These are phyloP conservation scores for Pythium rishiriense DNA, from an alignment of 352 stramenopile genomes.

Conservation along the genomic window DNA sequence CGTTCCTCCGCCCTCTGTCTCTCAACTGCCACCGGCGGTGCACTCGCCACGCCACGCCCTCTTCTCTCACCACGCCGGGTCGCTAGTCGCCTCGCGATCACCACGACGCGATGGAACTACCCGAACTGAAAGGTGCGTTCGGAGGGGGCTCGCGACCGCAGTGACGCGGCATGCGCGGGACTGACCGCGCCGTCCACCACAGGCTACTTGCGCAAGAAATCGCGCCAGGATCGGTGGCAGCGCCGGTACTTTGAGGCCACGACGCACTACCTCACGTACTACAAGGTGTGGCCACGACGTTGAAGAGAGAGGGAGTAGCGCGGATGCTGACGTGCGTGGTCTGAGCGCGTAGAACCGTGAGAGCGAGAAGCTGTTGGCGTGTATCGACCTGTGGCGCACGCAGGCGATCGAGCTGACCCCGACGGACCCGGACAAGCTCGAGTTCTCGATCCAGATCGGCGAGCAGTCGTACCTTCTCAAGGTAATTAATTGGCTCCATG, in stretches of 20 bases:
- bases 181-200: no score
- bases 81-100: no score
- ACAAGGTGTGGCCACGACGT: conserved; percentile 85
- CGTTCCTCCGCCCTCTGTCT: not conserved
- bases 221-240: conserved; percentile 93
- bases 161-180: no score
- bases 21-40: not conserved
- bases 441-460: conserved; percentile 86
- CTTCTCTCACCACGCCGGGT: not conserved
- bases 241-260: conserved; percentile 98
- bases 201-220: conserved; percentile 94
- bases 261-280: conserved; percentile 98
- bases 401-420: conserved; percentile 75
- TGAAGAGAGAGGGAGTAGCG: not conserved
- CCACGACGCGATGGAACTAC: conserved; percentile 57
- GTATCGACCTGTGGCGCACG: conserved; percentile 87
- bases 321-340: not conserved
- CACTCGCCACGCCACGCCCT: no score
- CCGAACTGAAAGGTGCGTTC: conserved; percentile 74
- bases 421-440: conserved; percentile 52
- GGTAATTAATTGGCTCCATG: conserved; percentile 32
- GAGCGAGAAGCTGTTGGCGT: conserved; percentile 85
- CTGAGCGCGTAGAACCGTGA: conserved; percentile 58
- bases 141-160: no score
- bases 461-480: conserved; percentile 88